Percentiles rank a stretch among this genome's conserved stretches.
These are phyloP conservation scores for Malassezia yamatoensis DNA, from an alignment of 1,284 basidiomycete genomes.

Conservation along the genomic window DNA sequence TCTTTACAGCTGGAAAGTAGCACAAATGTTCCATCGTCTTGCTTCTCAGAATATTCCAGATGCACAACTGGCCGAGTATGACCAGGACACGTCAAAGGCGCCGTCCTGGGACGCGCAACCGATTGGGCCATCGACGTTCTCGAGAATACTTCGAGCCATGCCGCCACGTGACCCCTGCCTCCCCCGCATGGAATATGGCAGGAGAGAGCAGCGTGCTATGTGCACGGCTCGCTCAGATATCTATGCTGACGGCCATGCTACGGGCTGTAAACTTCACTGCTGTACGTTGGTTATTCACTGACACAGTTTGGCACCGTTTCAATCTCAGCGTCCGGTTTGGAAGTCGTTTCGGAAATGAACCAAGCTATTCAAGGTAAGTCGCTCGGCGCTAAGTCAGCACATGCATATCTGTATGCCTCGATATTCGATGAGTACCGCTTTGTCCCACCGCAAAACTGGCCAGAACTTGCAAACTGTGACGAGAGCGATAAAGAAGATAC, in stretches of 20 bases:
- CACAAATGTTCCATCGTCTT: conserved; percentile 52
- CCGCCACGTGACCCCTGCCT: not conserved
- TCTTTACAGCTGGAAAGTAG: conserved; percentile 46
- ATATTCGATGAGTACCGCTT: conserved; percentile 16
- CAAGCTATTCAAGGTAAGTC: conserved; percentile 3
- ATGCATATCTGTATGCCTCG: conserved; percentile 15
- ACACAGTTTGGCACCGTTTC: conserved; percentile 11
- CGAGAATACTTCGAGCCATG: not conserved
- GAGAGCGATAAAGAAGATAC: conserved; percentile 8
- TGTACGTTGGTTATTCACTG: not conserved
- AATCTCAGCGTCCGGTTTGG: conserved; percentile 14
- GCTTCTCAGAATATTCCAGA: conserved; percentile 75
- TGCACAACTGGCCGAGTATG: conserved; percentile 75
- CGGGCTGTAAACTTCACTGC: conserved; percentile 7
- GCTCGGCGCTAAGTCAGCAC: not conserved
- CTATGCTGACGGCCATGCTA: conserved; percentile 1
- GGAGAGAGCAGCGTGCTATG: not conserved
- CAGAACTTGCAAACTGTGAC: not conserved
- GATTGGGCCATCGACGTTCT: not conserved
- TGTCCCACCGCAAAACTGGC: conserved; percentile 5
- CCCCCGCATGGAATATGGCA: not conserved
- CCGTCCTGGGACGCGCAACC: conserved; percentile 21
- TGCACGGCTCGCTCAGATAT: conserved; percentile 5
- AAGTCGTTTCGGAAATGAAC: conserved; percentile 9
- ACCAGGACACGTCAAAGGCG: conserved; percentile 53